Conservation (phyloP, 257 asterid genomes). For the Marsdenia floribunda region DNA sequence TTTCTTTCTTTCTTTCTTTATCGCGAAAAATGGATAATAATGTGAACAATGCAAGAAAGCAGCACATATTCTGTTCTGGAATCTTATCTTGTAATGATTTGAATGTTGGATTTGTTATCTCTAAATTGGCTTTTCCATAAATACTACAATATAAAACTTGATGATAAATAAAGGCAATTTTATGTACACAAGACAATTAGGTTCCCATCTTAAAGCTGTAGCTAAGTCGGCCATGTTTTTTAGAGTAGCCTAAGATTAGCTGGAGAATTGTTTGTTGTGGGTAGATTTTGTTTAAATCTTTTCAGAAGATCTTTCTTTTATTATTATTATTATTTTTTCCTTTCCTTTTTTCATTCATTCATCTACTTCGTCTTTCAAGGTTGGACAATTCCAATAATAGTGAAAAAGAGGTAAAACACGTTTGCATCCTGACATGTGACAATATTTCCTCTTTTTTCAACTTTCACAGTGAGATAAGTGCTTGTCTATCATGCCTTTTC, state of each 20-base stretch:
- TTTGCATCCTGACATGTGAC: slow-evolving; percentile 31
- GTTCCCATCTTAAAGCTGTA: neutral
- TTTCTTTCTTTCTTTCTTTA: neutral
- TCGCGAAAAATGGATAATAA: slow-evolving; percentile 2
- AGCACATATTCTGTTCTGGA: slow-evolving; percentile 11
- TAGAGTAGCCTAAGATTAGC: slow-evolving; percentile 11
- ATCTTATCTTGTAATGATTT: slow-evolving; percentile 12
- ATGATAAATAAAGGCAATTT: neutral
- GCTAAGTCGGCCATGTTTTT: slow-evolving; percentile 23
- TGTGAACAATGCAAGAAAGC: neutral
- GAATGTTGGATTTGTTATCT: slow-evolving; percentile 13
- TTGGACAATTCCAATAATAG: slow-evolving; percentile 37
- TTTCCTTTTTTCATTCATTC: neutral
- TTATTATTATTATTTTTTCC: neutral
- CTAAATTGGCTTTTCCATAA: neutral
- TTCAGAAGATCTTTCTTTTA: slow-evolving; percentile 28
- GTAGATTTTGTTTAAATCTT: slow-evolving; percentile 31
- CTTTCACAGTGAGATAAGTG: slow-evolving; percentile 26
- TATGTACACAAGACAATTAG: neutral
- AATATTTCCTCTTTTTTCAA: slow-evolving; percentile 9
- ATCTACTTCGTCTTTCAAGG: slow-evolving; percentile 1
- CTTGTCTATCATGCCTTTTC: slow-evolving; percentile 29
- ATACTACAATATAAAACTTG: neutral
- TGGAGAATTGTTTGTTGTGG: slow-evolving; percentile 18
- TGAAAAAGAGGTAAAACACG: slow-evolving; percentile 25